These are phyloP conservation scores for Calocera viscosa DNA, from an alignment of 768 basidiomycete genomes.

Conservation along the genomic window DNA sequence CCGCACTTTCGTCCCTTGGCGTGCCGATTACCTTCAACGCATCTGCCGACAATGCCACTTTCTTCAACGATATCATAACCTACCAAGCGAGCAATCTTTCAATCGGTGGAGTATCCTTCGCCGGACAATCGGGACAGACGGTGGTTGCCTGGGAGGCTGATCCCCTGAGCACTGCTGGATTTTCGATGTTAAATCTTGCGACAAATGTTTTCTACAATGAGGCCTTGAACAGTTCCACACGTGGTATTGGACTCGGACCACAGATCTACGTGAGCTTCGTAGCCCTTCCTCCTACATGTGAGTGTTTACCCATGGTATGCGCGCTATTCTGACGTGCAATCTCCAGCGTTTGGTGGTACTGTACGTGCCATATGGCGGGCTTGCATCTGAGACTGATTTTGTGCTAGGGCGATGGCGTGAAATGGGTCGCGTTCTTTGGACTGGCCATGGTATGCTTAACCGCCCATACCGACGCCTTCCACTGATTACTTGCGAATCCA, in stretches of 20 bases:
- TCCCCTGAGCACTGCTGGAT: conserved; percentile 45
- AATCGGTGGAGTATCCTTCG: conserved; percentile 56
- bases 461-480: neutral
- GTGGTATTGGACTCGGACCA: neutral
- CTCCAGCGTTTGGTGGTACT: neutral
- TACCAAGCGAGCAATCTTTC: conserved; percentile 46
- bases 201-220: conserved; percentile 54
- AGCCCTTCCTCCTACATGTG: neutral
- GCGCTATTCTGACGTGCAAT: neutral
- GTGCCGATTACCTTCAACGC: conserved; percentile 8
- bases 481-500: conserved; percentile 22
- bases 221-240: conserved; percentile 43
- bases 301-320: neutral
- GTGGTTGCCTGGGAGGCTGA: conserved; percentile 62
- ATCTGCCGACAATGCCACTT: conserved; percentile 41
- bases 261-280: neutral
- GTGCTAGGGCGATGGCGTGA: conserved; percentile 46
- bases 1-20: conserved; percentile 38
- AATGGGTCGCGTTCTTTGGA: conserved; percentile 62
- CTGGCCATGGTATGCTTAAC: conserved; percentile 46
- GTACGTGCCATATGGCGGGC: neutral
- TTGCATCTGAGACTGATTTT: neutral
- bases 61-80: conserved; percentile 40
- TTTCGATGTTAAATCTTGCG: conserved; percentile 52
- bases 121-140: conserved; percentile 37